Base-by-base conservation (phyloP, 2,329 filamentous ascomycete species). In the Phoma sp. region DNA sequence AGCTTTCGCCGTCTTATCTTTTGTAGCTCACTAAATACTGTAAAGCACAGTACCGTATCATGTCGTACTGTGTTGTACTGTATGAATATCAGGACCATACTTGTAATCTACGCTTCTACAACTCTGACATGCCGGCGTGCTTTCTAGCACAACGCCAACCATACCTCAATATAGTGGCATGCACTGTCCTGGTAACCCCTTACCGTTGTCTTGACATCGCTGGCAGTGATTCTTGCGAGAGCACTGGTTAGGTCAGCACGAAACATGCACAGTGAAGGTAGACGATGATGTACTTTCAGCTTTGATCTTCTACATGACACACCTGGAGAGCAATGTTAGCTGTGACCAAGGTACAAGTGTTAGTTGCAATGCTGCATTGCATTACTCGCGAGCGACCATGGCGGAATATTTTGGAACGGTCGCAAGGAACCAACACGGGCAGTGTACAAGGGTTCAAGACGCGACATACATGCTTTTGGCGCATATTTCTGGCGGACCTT, bases 401-500 rank as follows among this genome's bases (percentile, higher is more conserved):
- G 53, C 64, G 67, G 65, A 68, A 59, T 47, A 42, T 53, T n/a
- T 63, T 55, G 60, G 60, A 63, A 61, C 39, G 57, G 39, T 12
- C 21, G 30, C 32, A 11, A 26, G 38, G 26, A 20, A 33, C 29
- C 34, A 42, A 28, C 28, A 47, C 11, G 23, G 21, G 30, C n/a
- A 34, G 18, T 14, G 4, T 20, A 28, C 28, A 47, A 7, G 23
- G 30, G 21, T 7, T 17, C 12, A 33, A 34, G 34, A 53, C 57
- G 57, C 52, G 45, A 66, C 70, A 42, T 66, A 73, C 71, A 73
- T 33, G 70, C 70, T 61, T 70, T 70, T 69, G 68, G 65, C 33
- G 71, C 68, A 49, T 74, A 74, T 55, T 73, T 73, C 54, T 71
- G 66, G 15, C 71, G 68, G 18, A 68, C 58, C 59, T 72, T 74